Base-by-base conservation (phyloP, 345 rosid genomes). In the Cardiospermum halicacabum region DNA sequence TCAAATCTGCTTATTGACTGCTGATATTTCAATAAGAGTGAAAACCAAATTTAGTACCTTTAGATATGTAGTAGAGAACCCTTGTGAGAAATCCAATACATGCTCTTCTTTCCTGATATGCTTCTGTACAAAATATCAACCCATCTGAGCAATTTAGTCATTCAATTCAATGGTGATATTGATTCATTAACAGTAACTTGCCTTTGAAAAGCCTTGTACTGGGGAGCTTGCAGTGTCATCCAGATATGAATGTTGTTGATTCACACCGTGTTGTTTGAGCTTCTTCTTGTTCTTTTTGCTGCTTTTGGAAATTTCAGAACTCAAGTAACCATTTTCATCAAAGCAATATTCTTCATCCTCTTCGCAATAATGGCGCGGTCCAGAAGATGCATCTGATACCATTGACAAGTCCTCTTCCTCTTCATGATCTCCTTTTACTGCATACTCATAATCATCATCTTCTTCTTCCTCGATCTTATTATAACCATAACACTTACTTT, bases 381-480 rank as follows among this genome's bases (percentile, higher is more conserved):
- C 90, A 42, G 97, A 91, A 57, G 96, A 91, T 26, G 97, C 97
- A 80, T 92, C 96, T 5, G 98, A 92, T 63, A 92, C 81, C 96
- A 87, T 92, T 22, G 98, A 89, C 37, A 84, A 75, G 63, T 87
- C 86, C 65, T 78, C 83, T 39, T 71, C 74, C 30, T 80, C 88
- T 11, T 81, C 83, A 37, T 81, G 81, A 36, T 54, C 55, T 58
- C 64, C 72, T 25, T 49, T 56, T 8, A 45, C 67, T 56, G 56
- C 70, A 36, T 67, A 66, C 39, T 58, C n/a, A n/a, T n/a, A n/a
- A n/a, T n/a, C n/a, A n/a, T n/a, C n/a, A n/a, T n/a, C 6, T 34
- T 34, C 65, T 18, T 59, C 67, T 57, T 64, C 64, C 55, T 28
- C 66, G 48, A 36, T 36, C 64, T 71, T 74, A 28, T 75, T 72